Evolutionary conservation across 352 stramenopile species (phyloP), one percentile per base, ranked within the genome.

Genomic region (Phytophthora pinifolia): DNA sequence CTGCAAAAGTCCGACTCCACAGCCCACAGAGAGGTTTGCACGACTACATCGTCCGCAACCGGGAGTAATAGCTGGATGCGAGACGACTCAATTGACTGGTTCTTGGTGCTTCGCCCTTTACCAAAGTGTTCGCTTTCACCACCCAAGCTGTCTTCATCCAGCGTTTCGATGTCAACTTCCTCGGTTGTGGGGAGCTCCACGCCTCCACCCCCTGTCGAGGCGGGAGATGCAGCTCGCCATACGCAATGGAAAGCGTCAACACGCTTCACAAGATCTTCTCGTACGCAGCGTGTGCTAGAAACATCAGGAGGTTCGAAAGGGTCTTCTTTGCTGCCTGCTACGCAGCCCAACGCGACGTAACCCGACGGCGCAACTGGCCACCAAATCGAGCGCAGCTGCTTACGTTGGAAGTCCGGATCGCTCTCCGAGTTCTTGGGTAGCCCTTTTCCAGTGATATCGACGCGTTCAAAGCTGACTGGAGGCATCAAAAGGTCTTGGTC

Each of bases 391-490:
- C 86, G 82, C 13, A 90, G 47, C 30, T 95, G 83, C 56, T 95
- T 95, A n/a, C 74, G 78, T 25, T 92, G 76, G 30, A 94, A 88
- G 25, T 92, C 82, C 0, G 62, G 52, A 35, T 92, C 75, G 17
- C 67, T 81, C 22, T 89, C 79, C 0, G 79, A 89, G 52, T 93
- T 95, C 44, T 67, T 74, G 12, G 83, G 86, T 7, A 95, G 62
- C 0, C 86, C 86, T 54, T 89, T 94, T 7, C 83, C 86, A 29
- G 79, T 89, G 17, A 94, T 76, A 45, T 95, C 86, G 0, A 94
- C 77, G 2, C 82, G 82, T 38, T 95, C 82, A 61, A 90, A 95
- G 17, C 78, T 78, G 12, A 89, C 60, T 2, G 86, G 83, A 25
- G 82, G 74, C 1, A 78, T 41, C 10, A 95, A 48, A 8, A 84